Evolutionary conservation across 2,329 filamentous ascomycete species (phyloP).

Genomic region (Claviceps arundinis): DNA sequence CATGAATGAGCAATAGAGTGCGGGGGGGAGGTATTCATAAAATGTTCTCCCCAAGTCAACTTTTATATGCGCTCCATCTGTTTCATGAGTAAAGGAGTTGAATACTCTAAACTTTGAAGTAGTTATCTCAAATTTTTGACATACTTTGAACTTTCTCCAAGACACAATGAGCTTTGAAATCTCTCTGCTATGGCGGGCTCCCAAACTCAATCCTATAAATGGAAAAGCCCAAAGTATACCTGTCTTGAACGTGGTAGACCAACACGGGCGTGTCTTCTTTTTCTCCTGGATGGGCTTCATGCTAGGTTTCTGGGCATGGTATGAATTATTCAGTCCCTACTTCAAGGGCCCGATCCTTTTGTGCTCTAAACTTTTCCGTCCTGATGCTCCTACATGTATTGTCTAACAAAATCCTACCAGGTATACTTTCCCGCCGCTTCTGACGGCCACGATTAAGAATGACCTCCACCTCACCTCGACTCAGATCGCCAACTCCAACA

Average conservation of each 20-base stretch:
- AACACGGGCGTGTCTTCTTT: conserved; percentile 79
- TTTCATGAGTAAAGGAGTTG: not conserved
- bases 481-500: conserved; percentile 81
- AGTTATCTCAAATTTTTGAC: not conserved
- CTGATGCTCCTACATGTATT: no score
- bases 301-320: conserved; percentile 79
- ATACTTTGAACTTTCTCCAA: not conserved
- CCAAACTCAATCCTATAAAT: conserved; percentile 73
- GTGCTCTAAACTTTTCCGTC: no score
- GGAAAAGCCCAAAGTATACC: conserved; percentile 72
- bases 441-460: conserved; percentile 64
- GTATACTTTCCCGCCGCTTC: conserved; percentile 77
- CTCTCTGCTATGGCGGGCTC: conserved; percentile 25
- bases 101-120: not conserved
- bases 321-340: conserved; percentile 5
- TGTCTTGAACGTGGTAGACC: conserved; percentile 60
- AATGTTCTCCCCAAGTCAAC: no score
- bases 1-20: not conserved
- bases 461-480: conserved; percentile 59
- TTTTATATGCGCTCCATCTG: not conserved
- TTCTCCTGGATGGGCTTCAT: conserved; percentile 82
- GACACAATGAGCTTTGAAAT: conserved; percentile 17
- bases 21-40: no score
- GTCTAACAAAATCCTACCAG: conserved; percentile 8
- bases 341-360: not conserved